Evolutionary conservation across 345 rosid genomes (phyloP).

Genomic region (Carallia brachiata): DNA sequence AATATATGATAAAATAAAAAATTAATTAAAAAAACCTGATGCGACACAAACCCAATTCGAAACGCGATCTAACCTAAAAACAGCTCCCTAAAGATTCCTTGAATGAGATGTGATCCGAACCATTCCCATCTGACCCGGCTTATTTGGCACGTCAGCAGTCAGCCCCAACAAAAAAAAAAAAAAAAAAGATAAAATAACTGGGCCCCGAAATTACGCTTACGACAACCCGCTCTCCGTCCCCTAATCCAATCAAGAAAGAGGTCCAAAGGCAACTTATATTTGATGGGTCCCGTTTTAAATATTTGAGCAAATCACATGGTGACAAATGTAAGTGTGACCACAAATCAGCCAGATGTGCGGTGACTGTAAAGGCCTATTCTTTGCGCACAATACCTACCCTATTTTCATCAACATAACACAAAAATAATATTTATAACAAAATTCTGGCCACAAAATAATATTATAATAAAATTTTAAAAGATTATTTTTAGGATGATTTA

Average conservation of each 20-base stretch:
- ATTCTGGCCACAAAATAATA: background rate
- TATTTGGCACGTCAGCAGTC: too few species aligned
- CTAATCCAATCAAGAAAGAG: background rate
- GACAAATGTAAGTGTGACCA: slow-evolving; percentile 41
- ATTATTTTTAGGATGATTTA: background rate
- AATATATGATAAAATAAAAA: too few species aligned
- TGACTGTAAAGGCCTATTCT: slow-evolving; percentile 25
- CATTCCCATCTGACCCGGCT: too few species aligned
- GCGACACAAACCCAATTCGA: too few species aligned
- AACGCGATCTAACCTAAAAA: too few species aligned
- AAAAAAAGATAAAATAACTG: background rate
- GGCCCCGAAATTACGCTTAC: background rate
- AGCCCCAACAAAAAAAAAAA: too few species aligned
- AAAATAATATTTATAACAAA: background rate
- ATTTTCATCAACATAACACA: slow-evolving; percentile 31
- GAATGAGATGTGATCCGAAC: too few species aligned
- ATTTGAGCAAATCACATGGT: slow-evolving; percentile 29
- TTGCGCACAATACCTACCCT: background rate
- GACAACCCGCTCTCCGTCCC: background rate
- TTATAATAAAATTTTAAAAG: background rate
- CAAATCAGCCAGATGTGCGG: slow-evolving; percentile 32
- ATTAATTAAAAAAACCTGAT: too few species aligned
- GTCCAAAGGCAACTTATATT: background rate
- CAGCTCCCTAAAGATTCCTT: too few species aligned
- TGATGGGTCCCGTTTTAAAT: slow-evolving; percentile 35